These are phyloP conservation scores for Halenospora varia DNA, from an alignment of 495 filamentous ascomycete species.

Conservation along the genomic window DNA sequence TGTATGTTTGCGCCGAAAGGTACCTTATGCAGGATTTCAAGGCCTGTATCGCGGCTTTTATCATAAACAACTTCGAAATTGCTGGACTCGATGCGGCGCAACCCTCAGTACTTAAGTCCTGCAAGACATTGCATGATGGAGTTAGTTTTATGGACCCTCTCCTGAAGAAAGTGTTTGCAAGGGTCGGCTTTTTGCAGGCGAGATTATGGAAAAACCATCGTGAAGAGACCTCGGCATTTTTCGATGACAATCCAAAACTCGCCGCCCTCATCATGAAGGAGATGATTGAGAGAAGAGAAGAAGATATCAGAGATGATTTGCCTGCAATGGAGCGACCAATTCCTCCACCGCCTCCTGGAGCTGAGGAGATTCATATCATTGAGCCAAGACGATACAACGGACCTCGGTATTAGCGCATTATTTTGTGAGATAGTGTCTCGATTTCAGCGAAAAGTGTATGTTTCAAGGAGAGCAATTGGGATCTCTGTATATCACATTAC, in stretches of 20 bases:
- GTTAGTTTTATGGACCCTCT: slow-evolving; percentile 34
- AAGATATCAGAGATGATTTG: slow-evolving; percentile 31
- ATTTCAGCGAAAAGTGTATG: neutral
- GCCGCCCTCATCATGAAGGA: slow-evolving; percentile 36
- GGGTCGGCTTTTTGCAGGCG: slow-evolving; percentile 40
- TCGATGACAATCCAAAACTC: slow-evolving; percentile 36
- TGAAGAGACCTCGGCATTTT: slow-evolving; percentile 31
- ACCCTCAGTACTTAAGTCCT: slow-evolving; percentile 33
- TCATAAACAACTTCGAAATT: slow-evolving; percentile 43
- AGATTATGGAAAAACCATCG: slow-evolving; percentile 29
- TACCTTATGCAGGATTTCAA: slow-evolving; percentile 43
- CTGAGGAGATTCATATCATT: slow-evolving; percentile 10
- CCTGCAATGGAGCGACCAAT: slow-evolving; percentile 37
- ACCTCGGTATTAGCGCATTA: neutral
- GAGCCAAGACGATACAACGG: neutral
- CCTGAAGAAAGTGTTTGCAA: slow-evolving; percentile 40
- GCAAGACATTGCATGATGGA: slow-evolving; percentile 35
- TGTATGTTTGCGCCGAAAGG: slow-evolving; percentile 42
- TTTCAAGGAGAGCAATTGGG: neutral
- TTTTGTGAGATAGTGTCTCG: neutral
- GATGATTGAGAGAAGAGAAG: slow-evolving; percentile 37
- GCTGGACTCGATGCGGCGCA: slow-evolving; percentile 38
- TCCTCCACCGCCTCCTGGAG: neutral
- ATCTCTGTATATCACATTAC: neutral
- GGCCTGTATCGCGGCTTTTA: slow-evolving; percentile 29